A percentile compares a stretch with the other conserved stretches of the same genome.
phyloP scores from a whole-genome alignment of 1,284 basidiomycete species.

The Ustilago crameri region DNA sequence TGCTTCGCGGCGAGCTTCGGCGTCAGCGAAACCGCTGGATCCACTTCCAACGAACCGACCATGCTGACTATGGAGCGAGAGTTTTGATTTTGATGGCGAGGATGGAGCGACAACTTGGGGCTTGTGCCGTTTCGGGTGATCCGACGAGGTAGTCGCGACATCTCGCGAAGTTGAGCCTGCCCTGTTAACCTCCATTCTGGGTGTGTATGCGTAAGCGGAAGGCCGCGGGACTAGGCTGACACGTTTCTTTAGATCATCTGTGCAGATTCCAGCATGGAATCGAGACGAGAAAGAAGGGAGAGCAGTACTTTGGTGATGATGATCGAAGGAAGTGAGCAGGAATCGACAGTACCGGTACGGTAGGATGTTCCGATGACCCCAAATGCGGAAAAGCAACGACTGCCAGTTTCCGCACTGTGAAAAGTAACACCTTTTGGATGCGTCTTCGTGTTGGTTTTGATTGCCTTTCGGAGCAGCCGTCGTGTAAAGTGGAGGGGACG shows the following conservation, averaged over 20 bases:
- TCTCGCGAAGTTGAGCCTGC: constrained; percentile 14
- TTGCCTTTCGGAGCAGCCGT: not conserved
- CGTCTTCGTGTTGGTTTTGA: constrained; percentile 8
- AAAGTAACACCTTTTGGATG: not conserved
- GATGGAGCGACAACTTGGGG: constrained; percentile 26
- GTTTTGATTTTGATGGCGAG: constrained; percentile 23
- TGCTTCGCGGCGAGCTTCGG: constrained; percentile 20
- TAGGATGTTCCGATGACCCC: too few relatives aligned
- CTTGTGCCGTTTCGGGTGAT: constrained; percentile 10
- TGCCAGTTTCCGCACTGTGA: too few relatives aligned
- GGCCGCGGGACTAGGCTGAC: not conserved
- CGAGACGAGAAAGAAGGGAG: too few relatives aligned
- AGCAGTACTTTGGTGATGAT: too few relatives aligned
- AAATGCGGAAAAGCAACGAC: too few relatives aligned
- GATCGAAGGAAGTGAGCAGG: too few relatives aligned
- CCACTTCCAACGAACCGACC: constrained; percentile 1
- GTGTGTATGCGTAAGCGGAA: not conserved
- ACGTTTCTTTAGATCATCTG: too few relatives aligned
- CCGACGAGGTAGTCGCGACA: not conserved
- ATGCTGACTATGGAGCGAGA: not conserved
- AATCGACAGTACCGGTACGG: too few relatives aligned
- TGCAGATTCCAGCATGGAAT: too few relatives aligned
- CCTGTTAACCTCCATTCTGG: constrained; percentile 26
- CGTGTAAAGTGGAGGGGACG: constrained; percentile 27
- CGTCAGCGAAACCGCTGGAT: constrained; percentile 6